These are phyloP conservation scores for Mortierella sp. DNA, from an alignment of 371 early-diverging fungal species.

Conservation along the genomic window DNA sequence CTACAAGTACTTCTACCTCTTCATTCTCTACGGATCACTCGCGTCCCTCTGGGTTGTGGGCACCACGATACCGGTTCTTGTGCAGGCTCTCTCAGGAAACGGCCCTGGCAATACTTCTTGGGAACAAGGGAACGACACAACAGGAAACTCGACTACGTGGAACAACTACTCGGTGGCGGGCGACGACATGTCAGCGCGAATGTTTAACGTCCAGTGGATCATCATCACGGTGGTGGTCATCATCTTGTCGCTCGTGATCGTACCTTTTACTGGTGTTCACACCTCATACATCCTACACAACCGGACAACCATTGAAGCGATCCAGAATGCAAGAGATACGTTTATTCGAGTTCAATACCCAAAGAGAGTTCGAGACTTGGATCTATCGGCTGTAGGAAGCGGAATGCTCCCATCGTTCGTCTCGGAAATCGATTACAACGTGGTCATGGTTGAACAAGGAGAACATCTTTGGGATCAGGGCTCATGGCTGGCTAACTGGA, in stretches of 20 bases:
- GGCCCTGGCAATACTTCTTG: background rate
- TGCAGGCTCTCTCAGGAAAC: slow-evolving; percentile 17
- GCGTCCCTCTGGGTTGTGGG: slow-evolving; percentile 68
- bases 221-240: slow-evolving; percentile 31
- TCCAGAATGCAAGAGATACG: slow-evolving; percentile 33
- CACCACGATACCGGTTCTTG: slow-evolving; percentile 44
- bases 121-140: background rate
- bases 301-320: slow-evolving; percentile 52
- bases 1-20: slow-evolving; percentile 85
- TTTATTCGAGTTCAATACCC: slow-evolving; percentile 43
- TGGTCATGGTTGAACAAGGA: slow-evolving; percentile 42
- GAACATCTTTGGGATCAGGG: slow-evolving; percentile 54
- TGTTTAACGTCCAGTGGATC: slow-evolving; percentile 40
- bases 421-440: slow-evolving; percentile 35
- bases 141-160: background rate
- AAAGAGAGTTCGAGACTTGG: slow-evolving; percentile 12
- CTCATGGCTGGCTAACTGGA: slow-evolving; percentile 54
- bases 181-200: background rate
- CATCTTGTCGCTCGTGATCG: slow-evolving; percentile 45
- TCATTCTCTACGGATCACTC: slow-evolving; percentile 72
- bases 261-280: slow-evolving; percentile 51
- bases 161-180: background rate
- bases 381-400: background rate
- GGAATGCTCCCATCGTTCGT: slow-evolving; percentile 13
- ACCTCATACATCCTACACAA: slow-evolving; percentile 45